Conservation (phyloP, 345 rosid genomes). For the Crucihimalaya himalaica region DNA sequence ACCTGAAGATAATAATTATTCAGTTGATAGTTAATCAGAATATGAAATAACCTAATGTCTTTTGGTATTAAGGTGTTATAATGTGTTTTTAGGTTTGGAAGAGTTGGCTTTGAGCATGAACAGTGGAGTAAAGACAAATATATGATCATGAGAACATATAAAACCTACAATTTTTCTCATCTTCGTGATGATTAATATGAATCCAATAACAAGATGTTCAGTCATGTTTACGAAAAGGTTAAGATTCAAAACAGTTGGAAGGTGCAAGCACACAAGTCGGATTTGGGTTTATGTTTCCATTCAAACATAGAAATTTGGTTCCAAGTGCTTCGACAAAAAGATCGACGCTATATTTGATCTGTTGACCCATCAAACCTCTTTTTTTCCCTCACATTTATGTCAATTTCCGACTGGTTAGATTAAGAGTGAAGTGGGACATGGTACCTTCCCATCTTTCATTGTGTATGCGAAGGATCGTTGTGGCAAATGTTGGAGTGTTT, state of each 20-base stretch:
- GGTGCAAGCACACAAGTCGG: background rate
- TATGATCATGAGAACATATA: background rate
- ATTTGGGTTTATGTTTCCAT: background rate
- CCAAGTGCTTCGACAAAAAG: background rate
- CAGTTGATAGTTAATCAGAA: background rate
- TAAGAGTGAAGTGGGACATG: background rate
- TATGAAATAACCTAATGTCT: background rate
- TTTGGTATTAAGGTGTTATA: background rate
- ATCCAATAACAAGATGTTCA: background rate
- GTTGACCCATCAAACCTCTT: conserved; percentile 8
- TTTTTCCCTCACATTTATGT: background rate
- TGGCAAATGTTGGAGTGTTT: conserved; percentile 95
- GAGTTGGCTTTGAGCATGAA: background rate
- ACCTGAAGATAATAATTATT: background rate
- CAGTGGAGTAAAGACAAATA: background rate
- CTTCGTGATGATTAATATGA: background rate
- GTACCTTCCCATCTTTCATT: conserved; percentile 99
- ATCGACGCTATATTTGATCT: background rate
- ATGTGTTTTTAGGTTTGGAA: background rate
- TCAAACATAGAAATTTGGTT: background rate
- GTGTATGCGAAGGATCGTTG: conserved; percentile 75
- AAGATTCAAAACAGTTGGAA: background rate
- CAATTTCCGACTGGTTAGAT: background rate
- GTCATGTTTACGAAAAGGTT: background rate
- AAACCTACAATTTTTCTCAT: background rate